Evolutionary conservation across 2,329 filamentous ascomycete genomes (phyloP), one percentile per base, ranked within the genome.

Genomic region (Diaporthe sp.): DNA sequence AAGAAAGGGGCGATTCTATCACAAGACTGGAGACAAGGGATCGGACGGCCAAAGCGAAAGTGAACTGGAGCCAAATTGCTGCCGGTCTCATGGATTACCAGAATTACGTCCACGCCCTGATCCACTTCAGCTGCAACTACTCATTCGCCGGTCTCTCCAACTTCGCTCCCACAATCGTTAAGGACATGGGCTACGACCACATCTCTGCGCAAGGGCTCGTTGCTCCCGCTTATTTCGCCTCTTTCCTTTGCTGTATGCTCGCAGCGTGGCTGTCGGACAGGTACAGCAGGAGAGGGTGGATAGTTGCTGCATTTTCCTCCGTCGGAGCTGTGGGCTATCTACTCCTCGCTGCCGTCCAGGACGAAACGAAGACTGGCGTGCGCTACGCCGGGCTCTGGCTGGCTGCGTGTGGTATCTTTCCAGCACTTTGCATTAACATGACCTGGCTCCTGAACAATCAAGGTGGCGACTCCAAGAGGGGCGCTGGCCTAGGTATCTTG

Each of bases 331-430:
- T 81, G 4, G 85, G 85, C 0, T 86, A 86, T 67, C 71, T 83
- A 3, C 73, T 84, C 12, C 78, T 84, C 10, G 80, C 80, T 2
- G 76, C 80, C 31, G 78, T 82, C 34, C 44, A 79, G 65, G 78
- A 81, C 57, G 77, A 79, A 76, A 78, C 58, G 12, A 78, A 77
- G 37, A 80, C 80, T 1, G 81, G 79, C 1, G 79, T 79, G 3
- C 80, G 85, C 7, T 87, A 87, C 77, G 77, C 81, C 0, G 85
- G 82, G 0, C 78, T 85, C 0, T 86, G 80, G 78, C 79, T 86
- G 28, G 85, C 84, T 0, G 78, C 79, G 0, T 78, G 79, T n/a
- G 83, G 83, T 1, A 78, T 83, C 1, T 84, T 83, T 57, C 82
- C 82, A 6, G 79, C 80, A 9, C 60, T 83, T 6, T 76, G 77